Evolutionary conservation across 441 rosid genomes (phyloP).

Genomic region (Brassica balearica): DNA sequence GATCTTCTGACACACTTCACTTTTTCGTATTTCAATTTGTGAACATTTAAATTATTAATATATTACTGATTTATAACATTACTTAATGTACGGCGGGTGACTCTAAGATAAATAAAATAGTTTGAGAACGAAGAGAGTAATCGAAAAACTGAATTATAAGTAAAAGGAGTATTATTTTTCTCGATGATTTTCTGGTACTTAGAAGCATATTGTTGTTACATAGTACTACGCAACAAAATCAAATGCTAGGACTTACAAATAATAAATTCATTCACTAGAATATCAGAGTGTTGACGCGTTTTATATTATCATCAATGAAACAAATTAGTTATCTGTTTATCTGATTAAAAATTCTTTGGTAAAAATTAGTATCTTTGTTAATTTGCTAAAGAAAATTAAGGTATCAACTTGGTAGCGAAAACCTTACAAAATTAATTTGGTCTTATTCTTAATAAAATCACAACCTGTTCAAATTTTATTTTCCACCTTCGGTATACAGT

Average conservation of each 20-base stretch:
- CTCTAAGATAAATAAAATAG: background rate
- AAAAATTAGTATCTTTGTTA: too few relatives aligned
- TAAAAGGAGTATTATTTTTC: background rate
- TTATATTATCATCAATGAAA: background rate
- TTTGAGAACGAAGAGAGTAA: background rate
- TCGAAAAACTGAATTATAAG: background rate
- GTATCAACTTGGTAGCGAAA: background rate
- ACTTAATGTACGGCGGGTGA: background rate
- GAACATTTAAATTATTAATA: conserved; percentile 7
- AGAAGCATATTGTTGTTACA: too few relatives aligned
- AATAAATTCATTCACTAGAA: background rate
- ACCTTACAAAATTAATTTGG: background rate
- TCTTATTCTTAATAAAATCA: background rate
- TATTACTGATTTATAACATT: conserved; percentile 9
- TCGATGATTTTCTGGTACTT: background rate
- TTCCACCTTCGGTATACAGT: conserved; percentile 14
- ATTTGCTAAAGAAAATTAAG: too few relatives aligned
- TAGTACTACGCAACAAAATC: background rate
- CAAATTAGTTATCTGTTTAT: background rate
- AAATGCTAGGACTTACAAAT: background rate
- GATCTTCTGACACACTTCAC: conserved; percentile 60
- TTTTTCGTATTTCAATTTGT: conserved; percentile 35
- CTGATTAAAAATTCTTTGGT: too few relatives aligned
- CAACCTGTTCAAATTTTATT: background rate
- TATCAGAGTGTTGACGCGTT: background rate